Evolutionary conservation across 2,329 filamentous ascomycete species (phyloP).

Genomic region (Arthroderma sp.): DNA sequence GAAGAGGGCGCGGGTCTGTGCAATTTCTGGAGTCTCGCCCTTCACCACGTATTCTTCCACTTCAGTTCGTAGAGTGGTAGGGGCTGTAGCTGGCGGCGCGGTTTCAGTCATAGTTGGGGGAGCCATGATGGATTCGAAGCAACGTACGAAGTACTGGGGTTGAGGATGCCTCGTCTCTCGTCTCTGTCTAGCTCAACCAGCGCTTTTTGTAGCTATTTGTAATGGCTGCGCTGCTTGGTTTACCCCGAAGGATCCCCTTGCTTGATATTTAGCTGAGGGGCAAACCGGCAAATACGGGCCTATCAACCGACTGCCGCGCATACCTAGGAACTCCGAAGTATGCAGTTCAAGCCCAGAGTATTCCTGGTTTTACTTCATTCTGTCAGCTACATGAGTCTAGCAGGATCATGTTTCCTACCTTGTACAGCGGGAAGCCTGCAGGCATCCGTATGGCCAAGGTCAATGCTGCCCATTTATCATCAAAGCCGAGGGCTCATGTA

Average conservation of each 20-base stretch:
- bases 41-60: not conserved
- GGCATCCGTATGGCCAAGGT: too few species aligned
- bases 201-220: not conserved
- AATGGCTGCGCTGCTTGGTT: not conserved
- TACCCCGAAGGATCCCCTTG: too few species aligned
- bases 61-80: not conserved
- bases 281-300: not conserved
- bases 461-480: too few species aligned
- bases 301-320: not conserved
- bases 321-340: not conserved
- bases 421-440: too few species aligned
- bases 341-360: too few species aligned
- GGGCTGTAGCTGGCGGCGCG: not conserved
- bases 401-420: too few species aligned
- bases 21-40: not conserved
- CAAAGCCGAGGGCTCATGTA: too few species aligned
- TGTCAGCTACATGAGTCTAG: too few species aligned
- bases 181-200: not conserved
- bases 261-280: too few species aligned
- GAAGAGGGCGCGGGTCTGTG: conserved; percentile 16
- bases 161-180: not conserved
- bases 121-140: conserved; percentile 17
- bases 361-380: too few species aligned
- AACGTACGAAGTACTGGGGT: not conserved
- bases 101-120: conserved; percentile 18